phyloP scores from a whole-genome alignment of 2,329 filamentous ascomycete genomes.

The Fusarium irregulare region DNA sequence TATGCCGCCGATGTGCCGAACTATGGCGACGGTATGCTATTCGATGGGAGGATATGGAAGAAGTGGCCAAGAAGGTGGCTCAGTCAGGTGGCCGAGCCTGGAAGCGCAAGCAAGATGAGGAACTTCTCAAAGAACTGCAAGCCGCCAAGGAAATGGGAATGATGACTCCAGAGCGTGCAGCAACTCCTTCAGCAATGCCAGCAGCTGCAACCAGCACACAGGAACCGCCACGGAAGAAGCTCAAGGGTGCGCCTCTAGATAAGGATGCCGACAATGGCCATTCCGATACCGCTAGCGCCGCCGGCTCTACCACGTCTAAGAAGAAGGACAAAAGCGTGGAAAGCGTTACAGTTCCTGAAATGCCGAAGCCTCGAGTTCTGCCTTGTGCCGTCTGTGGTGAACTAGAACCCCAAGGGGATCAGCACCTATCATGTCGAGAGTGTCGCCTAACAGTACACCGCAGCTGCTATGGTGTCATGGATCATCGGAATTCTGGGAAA shows the following conservation, averaged over 20 bases:
- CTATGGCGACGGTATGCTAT: slow-evolving; percentile 97
- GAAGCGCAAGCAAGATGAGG: slow-evolving; percentile 92
- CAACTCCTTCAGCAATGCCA: slow-evolving; percentile 47
- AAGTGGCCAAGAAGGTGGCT: slow-evolving; percentile 87
- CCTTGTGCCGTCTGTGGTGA: slow-evolving; percentile 88
- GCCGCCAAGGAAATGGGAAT: slow-evolving; percentile 70
- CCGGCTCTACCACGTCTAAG: slow-evolving; percentile 55
- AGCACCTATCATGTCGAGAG: slow-evolving; percentile 83
- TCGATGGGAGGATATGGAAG: slow-evolving; percentile 93
- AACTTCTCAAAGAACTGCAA: slow-evolving; percentile 79
- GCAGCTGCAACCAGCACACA: slow-evolving; percentile 44
- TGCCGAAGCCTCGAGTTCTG: slow-evolving; percentile 80
- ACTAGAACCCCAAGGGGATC: slow-evolving; percentile 76
- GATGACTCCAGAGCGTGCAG: slow-evolving; percentile 58
- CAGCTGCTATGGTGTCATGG: slow-evolving; percentile 87
- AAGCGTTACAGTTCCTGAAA: slow-evolving; percentile 74
- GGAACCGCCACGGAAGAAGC: slow-evolving; percentile 74
- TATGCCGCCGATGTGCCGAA: slow-evolving; percentile 90
- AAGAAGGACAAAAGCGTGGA: slow-evolving; percentile 70
- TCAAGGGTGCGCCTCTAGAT: slow-evolving; percentile 65
- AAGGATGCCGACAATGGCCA: slow-evolving; percentile 61
- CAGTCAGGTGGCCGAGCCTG: slow-evolving; percentile 82
- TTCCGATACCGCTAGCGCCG: slow-evolving; percentile 59
- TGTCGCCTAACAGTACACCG: slow-evolving; percentile 93
- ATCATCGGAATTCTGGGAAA: slow-evolving; percentile 76